These are phyloP conservation scores for Bryoglossum gracile DNA, from an alignment of 495 filamentous ascomycete genomes.

Conservation along the genomic window DNA sequence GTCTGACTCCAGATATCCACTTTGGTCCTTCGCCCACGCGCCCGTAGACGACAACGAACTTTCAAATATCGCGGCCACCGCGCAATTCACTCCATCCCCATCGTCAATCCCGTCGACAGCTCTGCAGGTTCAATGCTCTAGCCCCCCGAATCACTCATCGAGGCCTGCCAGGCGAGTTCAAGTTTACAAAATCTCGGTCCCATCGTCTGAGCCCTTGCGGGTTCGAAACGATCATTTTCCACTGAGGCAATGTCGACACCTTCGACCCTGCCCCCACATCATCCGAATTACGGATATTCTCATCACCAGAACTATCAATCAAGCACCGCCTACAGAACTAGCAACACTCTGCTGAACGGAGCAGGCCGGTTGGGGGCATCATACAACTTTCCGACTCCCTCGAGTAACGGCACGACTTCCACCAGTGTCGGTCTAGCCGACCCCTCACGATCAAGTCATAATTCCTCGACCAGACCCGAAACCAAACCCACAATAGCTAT, in stretches of 20 bases:
- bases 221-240: conserved; percentile 20
- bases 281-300: conserved; percentile 61
- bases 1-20: conserved; percentile 4
- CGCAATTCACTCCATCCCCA: neutral
- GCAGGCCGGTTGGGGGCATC: conserved; percentile 23
- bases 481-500: conserved; percentile 28
- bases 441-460: conserved; percentile 19
- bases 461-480: conserved; percentile 11
- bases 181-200: neutral
- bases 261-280: conserved; percentile 60
- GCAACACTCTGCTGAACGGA: conserved; percentile 22
- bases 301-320: conserved; percentile 58
- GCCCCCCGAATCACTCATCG: neutral
- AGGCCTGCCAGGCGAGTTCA: conserved; percentile 7
- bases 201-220: conserved; percentile 18
- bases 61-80: neutral
- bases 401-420: conserved; percentile 22
- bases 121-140: conserved; percentile 16
- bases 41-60: conserved; percentile 12
- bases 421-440: conserved; percentile 16
- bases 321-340: conserved; percentile 25
- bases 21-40: conserved; percentile 8
- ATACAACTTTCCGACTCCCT: conserved; percentile 23
- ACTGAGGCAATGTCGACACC: conserved; percentile 70
- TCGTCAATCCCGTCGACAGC: neutral